Conservation (phyloP, 164 flowering plant species). For the Nelumbo lutea region DNA sequence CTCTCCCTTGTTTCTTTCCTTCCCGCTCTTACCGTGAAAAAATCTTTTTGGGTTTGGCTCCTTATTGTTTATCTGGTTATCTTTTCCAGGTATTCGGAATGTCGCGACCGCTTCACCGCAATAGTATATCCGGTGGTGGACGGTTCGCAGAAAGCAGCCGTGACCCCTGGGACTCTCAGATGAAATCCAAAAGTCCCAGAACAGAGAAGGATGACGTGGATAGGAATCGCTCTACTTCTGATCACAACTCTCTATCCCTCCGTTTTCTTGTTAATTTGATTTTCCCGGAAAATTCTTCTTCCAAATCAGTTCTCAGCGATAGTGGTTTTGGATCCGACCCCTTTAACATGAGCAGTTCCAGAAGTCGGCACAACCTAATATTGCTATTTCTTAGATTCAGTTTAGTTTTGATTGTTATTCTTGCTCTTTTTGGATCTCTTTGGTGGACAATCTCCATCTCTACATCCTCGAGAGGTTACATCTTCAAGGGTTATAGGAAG, state of each 20-base stretch:
- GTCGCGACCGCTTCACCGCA: conserved; percentile 64
- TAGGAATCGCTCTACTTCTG: conserved; percentile 27
- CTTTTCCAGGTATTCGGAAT: conserved; percentile 26
- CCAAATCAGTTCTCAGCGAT: conserved; percentile 38
- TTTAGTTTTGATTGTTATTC: conserved; percentile 55
- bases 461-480: conserved; percentile 47
- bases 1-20: neutral
- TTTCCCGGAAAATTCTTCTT: conserved; percentile 38
- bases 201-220: conserved; percentile 48
- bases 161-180: conserved; percentile 56
- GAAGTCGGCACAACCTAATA: conserved; percentile 48
- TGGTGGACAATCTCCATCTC: conserved; percentile 91
- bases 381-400: conserved; percentile 51
- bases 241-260: conserved; percentile 30
- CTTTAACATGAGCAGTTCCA: conserved; percentile 31
- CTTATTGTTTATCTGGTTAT: neutral
- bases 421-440: conserved; percentile 77
- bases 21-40: conserved; percentile 1
- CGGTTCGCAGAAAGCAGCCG: conserved; percentile 38
- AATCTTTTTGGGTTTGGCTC: conserved; percentile 3
- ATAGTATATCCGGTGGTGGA: conserved; percentile 42
- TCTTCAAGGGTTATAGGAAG: conserved; percentile 57
- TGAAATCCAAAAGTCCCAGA: conserved; percentile 37
- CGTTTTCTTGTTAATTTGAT: conserved; percentile 40
- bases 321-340: conserved; percentile 63